Evolutionary conservation across 208 protist species (phyloP), one percentile per base, ranked within the genome.

Genomic region (Leishmania tarentolae): DNA sequence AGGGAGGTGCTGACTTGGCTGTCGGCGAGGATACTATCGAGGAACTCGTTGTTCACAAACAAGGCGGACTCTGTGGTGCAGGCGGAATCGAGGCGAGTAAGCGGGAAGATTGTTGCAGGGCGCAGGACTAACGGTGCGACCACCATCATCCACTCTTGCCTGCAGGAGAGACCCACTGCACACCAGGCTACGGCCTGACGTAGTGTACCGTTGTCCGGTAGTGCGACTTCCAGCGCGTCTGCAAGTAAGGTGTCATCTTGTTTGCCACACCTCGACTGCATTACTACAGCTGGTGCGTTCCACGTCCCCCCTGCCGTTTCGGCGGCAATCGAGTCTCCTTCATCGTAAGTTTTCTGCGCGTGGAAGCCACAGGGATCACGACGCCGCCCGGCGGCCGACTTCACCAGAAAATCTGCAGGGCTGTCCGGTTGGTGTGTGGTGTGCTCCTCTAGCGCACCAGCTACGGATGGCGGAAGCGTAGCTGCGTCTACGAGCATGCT

Each of bases 41-140:
- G 61, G 17, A 87, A 31, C 57, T 88, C 83, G 46, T 83, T 75
- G 50, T 81, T 70, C 7, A 92, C 35, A 86, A 94, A 92, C 37
- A 94, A 79, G 0, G 83, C 73, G 35, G 70, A 70, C 73, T 92
- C 88, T 40, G 82, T 71, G 19, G 6, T 19, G 66, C 63, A 66
- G 37, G 66, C 53, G 24, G 21, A 53, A 42, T 19, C 35, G 42
- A 72, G 52, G 47, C 9, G 15, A 37, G 35, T 2, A 17, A 24
- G 21, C 8, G 47, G n/a, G 3, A 42, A n/a, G 75, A 42, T 44
- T 24, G 52, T 24, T 59, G n/a, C 3, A 46, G n/a, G 47, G 53
- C 50, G 71, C 53, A 81, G 13, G 15, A 88, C 66, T 40, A 77
- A n/a, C 6, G 35, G 74, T 59, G 78, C 35, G 40, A 86, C 40